These are phyloP conservation scores for Plasmopara muralis DNA, from an alignment of 352 stramenopile species.

Conservation along the genomic window DNA sequence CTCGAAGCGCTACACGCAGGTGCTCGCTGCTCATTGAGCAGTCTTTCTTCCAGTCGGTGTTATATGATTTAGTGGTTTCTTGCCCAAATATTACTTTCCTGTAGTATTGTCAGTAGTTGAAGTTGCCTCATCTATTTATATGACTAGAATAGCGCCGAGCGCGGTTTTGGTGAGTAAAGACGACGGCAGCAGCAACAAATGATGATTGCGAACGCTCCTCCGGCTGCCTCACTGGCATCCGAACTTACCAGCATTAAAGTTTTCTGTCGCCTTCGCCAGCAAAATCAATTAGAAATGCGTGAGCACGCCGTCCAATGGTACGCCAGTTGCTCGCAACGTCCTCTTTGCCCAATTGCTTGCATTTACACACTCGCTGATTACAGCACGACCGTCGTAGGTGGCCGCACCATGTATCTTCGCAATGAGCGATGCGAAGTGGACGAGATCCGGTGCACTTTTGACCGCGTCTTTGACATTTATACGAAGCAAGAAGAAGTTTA, in stretches of 20 bases:
- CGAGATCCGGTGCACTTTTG: slow-evolving; percentile 69
- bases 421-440: slow-evolving; percentile 68
- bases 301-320: slow-evolving; percentile 59
- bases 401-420: slow-evolving; percentile 50
- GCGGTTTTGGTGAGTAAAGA: not conserved
- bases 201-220: slow-evolving; percentile 16
- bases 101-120: not conserved
- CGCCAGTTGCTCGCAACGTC: not conserved
- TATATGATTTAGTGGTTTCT: not conserved
- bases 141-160: not conserved
- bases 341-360: not conserved
- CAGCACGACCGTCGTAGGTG: slow-evolving; percentile 52
- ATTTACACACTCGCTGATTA: not conserved
- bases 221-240: slow-evolving; percentile 2
- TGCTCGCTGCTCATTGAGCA: slow-evolving; percentile 20
- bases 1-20: slow-evolving; percentile 41
- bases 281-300: slow-evolving; percentile 67
- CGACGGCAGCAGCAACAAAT: slow-evolving; percentile 11
- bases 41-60: not conserved
- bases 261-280: slow-evolving; percentile 66
- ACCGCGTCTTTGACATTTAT: slow-evolving; percentile 55
- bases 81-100: not conserved
- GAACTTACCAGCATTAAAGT: slow-evolving; percentile 53
- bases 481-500: slow-evolving; percentile 67
- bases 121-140: slow-evolving; percentile 9